phyloP scores from a whole-genome alignment of 441 rosid species.

The Adansonia madagascariensis region DNA sequence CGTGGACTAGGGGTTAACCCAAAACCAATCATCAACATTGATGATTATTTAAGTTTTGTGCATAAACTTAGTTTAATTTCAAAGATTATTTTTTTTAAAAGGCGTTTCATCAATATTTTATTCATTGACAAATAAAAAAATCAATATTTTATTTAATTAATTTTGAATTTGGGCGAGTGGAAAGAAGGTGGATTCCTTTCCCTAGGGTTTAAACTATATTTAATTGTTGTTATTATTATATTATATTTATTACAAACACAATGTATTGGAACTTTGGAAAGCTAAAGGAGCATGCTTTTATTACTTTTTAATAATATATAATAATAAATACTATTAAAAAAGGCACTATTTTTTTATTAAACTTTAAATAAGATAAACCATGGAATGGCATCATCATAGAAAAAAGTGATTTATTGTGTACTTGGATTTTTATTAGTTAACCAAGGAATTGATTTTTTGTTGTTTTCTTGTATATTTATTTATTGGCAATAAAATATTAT shows the following conservation, averaged over 20 bases:
- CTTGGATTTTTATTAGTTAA: not conserved
- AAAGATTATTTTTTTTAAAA: not conserved
- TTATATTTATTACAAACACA: slow-evolving; percentile 9
- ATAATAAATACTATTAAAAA: not conserved
- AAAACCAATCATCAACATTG: slow-evolving; percentile 8
- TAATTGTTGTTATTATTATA: not conserved
- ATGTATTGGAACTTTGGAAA: not conserved
- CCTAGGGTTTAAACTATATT: not conserved
- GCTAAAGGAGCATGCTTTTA: slow-evolving; percentile 28
- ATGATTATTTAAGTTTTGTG: not conserved
- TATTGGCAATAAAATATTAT: too few relatives aligned
- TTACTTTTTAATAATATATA: not conserved
- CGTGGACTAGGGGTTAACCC: slow-evolving; percentile 5
- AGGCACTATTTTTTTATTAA: not conserved
- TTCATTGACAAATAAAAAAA: not conserved
- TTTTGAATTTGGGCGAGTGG: not conserved
- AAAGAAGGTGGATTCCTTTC: slow-evolving; percentile 19
- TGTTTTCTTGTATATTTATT: too few relatives aligned
- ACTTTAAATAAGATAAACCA: not conserved
- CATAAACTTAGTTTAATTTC: slow-evolving; percentile 17
- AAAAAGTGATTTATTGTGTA: not conserved
- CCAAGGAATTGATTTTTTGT: not conserved
- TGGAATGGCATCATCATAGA: not conserved
- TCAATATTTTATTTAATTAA: not conserved
- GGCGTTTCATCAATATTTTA: not conserved